Conservation (phyloP, 176 grass and related monocot genomes). For the Chrysopogon serrulatus region DNA sequence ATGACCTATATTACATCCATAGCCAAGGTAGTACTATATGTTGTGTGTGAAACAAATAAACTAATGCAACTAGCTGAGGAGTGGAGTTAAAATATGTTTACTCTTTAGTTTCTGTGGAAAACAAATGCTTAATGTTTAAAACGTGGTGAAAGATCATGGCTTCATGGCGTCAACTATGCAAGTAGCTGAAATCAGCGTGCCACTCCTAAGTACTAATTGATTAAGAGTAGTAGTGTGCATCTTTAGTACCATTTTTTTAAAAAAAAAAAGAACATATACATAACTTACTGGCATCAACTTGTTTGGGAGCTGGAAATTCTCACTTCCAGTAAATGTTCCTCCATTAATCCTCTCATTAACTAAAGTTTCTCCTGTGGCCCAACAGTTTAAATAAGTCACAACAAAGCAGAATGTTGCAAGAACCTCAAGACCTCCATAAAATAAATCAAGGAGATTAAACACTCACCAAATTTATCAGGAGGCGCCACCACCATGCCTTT, state of each 20-base stretch:
- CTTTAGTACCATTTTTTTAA: background rate
- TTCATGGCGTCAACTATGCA: background rate
- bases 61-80: background rate
- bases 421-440: conserved; percentile 11
- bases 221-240: background rate
- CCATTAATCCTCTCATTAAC: conserved; percentile 75
- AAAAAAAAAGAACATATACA: background rate
- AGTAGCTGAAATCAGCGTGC: background rate
- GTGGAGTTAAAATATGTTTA: background rate
- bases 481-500: conserved; percentile 97
- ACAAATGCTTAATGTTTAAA: background rate
- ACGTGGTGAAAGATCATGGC: background rate
- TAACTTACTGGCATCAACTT: conserved; percentile 94
- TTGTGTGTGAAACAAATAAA: background rate
- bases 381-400: conserved; percentile 25
- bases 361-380: conserved; percentile 70
- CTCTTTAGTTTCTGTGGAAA: background rate
- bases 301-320: conserved; percentile 79
- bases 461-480: conserved; percentile 92
- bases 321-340: conserved; percentile 84
- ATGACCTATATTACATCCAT: background rate
- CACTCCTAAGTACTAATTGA: background rate
- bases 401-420: conserved; percentile 15
- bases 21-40: background rate
- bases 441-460: conserved; percentile 26